phyloP scores from a whole-genome alignment of 345 rosid species.

The Pistacia atlantica region DNA sequence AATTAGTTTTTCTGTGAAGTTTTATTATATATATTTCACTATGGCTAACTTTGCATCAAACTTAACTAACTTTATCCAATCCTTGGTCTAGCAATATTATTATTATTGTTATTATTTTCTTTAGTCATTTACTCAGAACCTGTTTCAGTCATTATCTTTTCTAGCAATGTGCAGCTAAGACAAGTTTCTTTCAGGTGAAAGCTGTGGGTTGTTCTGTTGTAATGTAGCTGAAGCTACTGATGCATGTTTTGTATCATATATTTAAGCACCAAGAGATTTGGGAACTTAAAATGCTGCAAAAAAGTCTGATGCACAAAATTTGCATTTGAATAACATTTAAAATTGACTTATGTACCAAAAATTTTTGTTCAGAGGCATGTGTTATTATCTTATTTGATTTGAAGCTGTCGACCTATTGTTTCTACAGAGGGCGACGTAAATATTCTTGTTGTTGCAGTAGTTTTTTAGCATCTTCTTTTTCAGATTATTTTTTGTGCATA shows the following conservation, averaged over 20 bases:
- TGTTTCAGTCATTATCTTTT: neutral
- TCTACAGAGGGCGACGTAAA: constrained; percentile 4
- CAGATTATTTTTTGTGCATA: constrained; percentile 8
- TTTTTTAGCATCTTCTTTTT: constrained; percentile 10
- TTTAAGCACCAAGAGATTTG: neutral
- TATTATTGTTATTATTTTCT: neutral
- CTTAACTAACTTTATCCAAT: neutral
- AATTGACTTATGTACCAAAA: neutral
- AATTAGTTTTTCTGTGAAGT: constrained; percentile 4
- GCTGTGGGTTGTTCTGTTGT: constrained; percentile 4
- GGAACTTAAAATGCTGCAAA: neutral
- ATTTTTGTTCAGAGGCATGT: neutral
- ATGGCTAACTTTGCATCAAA: neutral
- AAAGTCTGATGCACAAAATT: constrained; percentile 9
- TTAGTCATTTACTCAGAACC: neutral
- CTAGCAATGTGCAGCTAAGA: constrained; percentile 8
- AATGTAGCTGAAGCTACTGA: constrained; percentile 15
- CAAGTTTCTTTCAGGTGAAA: neutral
- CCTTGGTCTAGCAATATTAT: neutral
- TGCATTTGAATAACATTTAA: constrained; percentile 10
- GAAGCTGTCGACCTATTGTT: neutral
- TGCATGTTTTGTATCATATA: neutral
- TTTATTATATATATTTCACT: neutral
- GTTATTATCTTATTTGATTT: neutral
- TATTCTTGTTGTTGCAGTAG: neutral